phyloP scores from a whole-genome alignment of 768 basidiomycete species.

The button mushroom (Agaricus bisporus) region DNA sequence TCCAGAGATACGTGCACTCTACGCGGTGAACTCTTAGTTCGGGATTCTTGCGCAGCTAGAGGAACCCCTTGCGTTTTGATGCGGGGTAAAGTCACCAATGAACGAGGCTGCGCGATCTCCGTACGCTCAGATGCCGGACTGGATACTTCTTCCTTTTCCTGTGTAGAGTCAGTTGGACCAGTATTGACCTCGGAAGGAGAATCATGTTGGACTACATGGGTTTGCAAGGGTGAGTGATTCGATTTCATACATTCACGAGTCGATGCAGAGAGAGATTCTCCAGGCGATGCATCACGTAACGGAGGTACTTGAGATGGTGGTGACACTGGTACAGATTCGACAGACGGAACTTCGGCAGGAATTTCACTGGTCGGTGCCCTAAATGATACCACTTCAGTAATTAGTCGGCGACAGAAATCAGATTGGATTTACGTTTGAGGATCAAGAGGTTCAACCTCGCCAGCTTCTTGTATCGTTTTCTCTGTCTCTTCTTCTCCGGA shows the following conservation, averaged over 20 bases:
- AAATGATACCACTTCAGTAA: not conserved
- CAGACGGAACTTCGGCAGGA: not conserved
- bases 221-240: too few species aligned
- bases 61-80: not conserved
- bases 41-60: not conserved
- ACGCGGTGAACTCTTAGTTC: not conserved
- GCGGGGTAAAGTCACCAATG: not conserved
- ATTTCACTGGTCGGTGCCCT: not conserved
- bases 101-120: not conserved
- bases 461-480: not conserved
- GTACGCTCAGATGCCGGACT: not conserved
- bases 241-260: too few species aligned
- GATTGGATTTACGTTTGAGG: not conserved
- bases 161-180: not conserved
- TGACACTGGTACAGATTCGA: not conserved
- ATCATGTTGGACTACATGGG: not conserved
- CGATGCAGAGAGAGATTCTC: not conserved
- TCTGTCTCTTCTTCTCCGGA: not conserved
- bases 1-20: slow-evolving; percentile 8
- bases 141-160: not conserved
- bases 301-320: not conserved
- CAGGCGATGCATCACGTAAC: not conserved
- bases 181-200: slow-evolving; percentile 1
- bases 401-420: not conserved
- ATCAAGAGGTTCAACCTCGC: not conserved